Evolutionary conservation across 306 rosid genomes (phyloP).

Genomic region (Nissolia schottii): DNA sequence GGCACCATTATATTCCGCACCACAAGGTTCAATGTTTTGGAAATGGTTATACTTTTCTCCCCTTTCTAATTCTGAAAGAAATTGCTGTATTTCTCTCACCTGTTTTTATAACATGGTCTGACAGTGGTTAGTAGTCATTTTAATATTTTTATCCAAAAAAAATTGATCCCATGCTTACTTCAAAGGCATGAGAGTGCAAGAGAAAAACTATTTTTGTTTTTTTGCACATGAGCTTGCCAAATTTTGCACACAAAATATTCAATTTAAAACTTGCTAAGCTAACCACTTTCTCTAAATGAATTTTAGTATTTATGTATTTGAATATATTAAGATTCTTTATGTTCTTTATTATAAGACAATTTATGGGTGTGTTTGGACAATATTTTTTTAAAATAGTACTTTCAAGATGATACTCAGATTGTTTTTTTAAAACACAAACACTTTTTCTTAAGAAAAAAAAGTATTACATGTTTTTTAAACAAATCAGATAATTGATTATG

Average conservation of each 20-base stretch:
- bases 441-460: too few relatives aligned
- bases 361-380: not conserved
- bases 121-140: not conserved
- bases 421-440: too few relatives aligned
- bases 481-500: too few relatives aligned
- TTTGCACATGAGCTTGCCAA: not conserved
- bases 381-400: too few relatives aligned
- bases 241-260: not conserved
- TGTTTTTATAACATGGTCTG: not conserved
- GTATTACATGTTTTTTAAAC: too few relatives aligned
- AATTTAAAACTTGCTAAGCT: not conserved
- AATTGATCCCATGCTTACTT: not conserved
- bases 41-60: not conserved
- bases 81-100: not conserved
- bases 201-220: not conserved
- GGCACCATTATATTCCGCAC: constrained; percentile 93
- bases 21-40: constrained; percentile 55
- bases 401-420: too few relatives aligned
- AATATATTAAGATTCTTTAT: not conserved
- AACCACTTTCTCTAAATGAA: not conserved
- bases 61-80: not conserved
- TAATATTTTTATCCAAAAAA: not conserved
- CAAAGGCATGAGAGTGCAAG: not conserved
- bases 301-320: not conserved
- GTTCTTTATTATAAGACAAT: not conserved